Conservation (phyloP, 768 basidiomycete species). For the Rhodocollybia butyracea region DNA sequence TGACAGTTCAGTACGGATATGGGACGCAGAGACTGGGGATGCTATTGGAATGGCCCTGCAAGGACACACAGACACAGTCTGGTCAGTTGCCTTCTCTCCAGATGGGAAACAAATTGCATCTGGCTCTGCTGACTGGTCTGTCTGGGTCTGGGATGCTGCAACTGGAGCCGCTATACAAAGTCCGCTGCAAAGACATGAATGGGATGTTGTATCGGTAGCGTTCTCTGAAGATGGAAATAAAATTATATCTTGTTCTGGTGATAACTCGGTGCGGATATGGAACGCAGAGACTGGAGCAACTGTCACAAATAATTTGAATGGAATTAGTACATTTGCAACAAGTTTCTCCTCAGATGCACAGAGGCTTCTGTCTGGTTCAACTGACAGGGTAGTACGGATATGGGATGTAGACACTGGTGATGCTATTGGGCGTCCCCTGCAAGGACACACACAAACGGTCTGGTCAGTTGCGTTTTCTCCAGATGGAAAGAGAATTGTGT, state of each 20-base stretch:
- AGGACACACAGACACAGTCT: not conserved
- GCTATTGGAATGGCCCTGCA: not conserved
- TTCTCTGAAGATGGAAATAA: not conserved
- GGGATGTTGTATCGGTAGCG: not conserved
- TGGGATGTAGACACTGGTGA: not conserved
- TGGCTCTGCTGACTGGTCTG: not conserved
- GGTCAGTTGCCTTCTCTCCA: not conserved
- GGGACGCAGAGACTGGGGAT: not conserved
- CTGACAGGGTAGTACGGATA: not conserved
- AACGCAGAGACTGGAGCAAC: not conserved
- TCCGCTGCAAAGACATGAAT: constrained; percentile 8
- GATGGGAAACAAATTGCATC: not conserved
- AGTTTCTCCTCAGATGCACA: not conserved
- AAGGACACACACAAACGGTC: no score
- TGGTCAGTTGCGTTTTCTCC: no score
- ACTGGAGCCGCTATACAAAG: constrained; percentile 24
- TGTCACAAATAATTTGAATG: not conserved
- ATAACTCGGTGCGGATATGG: not conserved
- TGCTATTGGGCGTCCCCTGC: no score
- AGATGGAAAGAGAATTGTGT: no score
- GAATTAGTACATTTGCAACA: not conserved
- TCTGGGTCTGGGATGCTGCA: constrained; percentile 17
- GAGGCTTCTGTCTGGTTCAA: not conserved
- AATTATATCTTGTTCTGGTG: not conserved
- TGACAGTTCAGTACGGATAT: not conserved